phyloP scores from a whole-genome alignment of 345 rosid genomes.

The Pseudoturritis turrita region DNA sequence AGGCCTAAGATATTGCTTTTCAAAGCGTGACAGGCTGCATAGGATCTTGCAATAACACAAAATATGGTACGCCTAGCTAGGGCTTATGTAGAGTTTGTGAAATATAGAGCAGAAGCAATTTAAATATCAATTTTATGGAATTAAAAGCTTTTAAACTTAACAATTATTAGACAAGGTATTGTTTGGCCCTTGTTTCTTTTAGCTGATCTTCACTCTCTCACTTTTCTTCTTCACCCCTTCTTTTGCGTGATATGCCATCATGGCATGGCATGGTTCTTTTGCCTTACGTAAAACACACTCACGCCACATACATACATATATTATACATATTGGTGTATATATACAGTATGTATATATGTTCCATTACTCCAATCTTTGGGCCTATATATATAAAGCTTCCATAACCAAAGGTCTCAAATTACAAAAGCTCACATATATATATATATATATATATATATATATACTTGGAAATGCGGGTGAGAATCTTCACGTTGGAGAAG shows the following conservation, averaged over 20 bases:
- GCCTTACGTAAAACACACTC: slow-evolving; percentile 30
- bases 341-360: not conserved
- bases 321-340: not conserved
- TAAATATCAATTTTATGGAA: not conserved
- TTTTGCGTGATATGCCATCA: slow-evolving; percentile 37
- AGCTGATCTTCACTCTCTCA: slow-evolving; percentile 7
- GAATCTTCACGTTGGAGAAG: slow-evolving; percentile 93
- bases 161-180: slow-evolving; percentile 10
- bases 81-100: slow-evolving; percentile 11
- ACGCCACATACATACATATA: slow-evolving; percentile 3
- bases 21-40: slow-evolving; percentile 12
- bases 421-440: slow-evolving; percentile 4
- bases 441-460: too few species aligned
- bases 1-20: slow-evolving; percentile 16
- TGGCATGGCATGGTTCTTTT: slow-evolving; percentile 45
- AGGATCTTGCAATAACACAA: slow-evolving; percentile 25
- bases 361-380: slow-evolving; percentile 24
- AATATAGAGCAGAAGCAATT: slow-evolving; percentile 27
- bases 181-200: slow-evolving; percentile 10
- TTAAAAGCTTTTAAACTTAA: not conserved
- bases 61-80: slow-evolving; percentile 9
- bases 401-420: slow-evolving; percentile 18
- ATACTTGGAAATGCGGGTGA: slow-evolving; percentile 30
- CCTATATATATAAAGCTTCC: slow-evolving; percentile 27
- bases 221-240: slow-evolving; percentile 16